phyloP scores from a whole-genome alignment of 179 eudicot species.

The Beta corolliflora region DNA sequence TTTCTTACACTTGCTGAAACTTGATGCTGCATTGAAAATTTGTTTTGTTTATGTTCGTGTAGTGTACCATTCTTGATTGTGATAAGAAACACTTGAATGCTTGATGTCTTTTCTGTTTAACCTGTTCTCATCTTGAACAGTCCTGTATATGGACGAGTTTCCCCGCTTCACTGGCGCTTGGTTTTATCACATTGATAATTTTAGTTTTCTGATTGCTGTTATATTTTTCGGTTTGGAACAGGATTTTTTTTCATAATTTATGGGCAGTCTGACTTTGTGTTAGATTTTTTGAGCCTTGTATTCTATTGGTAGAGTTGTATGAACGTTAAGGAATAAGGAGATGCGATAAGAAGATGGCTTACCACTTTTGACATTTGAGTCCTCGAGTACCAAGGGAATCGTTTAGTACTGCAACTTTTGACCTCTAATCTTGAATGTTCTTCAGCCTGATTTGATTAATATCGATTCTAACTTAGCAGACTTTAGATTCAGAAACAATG shows the following conservation, averaged over 20 bases:
- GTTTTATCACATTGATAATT: background rate
- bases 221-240: background rate
- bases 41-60: background rate
- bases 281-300: background rate
- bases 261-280: background rate
- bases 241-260: background rate
- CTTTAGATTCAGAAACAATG: background rate
- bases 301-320: background rate
- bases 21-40: background rate
- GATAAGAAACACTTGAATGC: background rate
- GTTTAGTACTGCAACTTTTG: background rate
- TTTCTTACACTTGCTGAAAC: background rate
- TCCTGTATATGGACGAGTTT: background rate
- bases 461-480: background rate
- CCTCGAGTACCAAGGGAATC: background rate
- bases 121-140: background rate
- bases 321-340: background rate
- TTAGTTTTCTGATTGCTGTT: background rate
- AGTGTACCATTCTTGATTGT: background rate
- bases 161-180: background rate
- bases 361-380: background rate
- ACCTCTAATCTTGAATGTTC: background rate
- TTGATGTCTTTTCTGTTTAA: background rate
- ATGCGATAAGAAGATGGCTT: background rate
- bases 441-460: constrained; percentile 1